Base-by-base conservation (phyloP, 1,284 basidiomycete species). In the Ganoderma sp. region DNA sequence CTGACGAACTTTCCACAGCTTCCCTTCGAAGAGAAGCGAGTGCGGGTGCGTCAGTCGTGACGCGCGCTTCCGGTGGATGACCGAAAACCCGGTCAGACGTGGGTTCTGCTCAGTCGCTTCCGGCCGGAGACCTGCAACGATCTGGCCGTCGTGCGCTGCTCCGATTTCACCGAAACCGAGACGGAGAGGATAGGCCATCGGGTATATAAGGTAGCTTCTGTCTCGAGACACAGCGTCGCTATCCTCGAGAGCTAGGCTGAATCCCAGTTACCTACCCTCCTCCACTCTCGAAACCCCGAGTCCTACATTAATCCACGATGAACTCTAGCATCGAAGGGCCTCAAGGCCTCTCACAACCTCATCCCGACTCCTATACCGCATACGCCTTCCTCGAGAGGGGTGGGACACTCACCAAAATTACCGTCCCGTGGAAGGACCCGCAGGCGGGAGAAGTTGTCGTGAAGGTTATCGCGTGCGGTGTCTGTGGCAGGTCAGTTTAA, bases 401-500 rank as follows among this genome's bases (percentile, higher is more conserved):
- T 17, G 73, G 72, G 3, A 34, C 57, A 15, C 65, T 77, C 39
- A 32, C 69, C 41, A 69, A 69, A 34, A 68, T 75, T 45, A 69
- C 62, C n/a, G 66, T 75, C 14, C 67, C 71, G 6, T 77, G 75
- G 75, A 74, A 69, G 65, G 73, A 75, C 28, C 76, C 76, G 28
- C 9, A 69, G 58, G 64, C 45, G 9, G 69, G 70, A 37, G 62
- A 76, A 50, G 66, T 77, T 43, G 69, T 76, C 28, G 73, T 77
- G 43, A 76, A 76, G 57, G 75, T 77, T 22, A 67, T 76, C 28
- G 76, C 75, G 3, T 77, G 76, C 65, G 75, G 75, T 34, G 73
- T 77, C 3, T 77, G 76, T 57, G 76, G 72, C 22, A 75, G 74
- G 76, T 76, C 37, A 22, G 70, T 66, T 37, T 5, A 19, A 64